Conservation (phyloP, 345 rosid genomes). For the Gossypium mustelinum region DNA sequence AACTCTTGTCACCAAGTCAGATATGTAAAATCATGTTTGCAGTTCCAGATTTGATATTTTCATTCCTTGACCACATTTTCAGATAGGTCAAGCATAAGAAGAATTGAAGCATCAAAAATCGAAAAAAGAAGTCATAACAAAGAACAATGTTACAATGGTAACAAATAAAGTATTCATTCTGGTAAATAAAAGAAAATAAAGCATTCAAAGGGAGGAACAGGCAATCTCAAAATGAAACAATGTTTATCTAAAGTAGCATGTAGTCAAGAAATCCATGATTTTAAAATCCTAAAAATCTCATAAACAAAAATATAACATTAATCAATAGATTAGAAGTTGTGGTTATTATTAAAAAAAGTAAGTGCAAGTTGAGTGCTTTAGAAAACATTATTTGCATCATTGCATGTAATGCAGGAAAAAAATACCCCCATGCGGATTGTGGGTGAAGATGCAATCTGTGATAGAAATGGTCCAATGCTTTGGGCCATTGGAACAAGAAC, state of each 20-base stretch:
- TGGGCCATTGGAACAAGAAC: conserved; percentile 90
- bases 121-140: not conserved
- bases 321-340: not conserved
- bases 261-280: not conserved
- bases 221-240: not conserved
- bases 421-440: conserved; percentile 78
- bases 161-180: no score
- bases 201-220: no score
- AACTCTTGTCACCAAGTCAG: no score
- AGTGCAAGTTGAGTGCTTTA: not conserved
- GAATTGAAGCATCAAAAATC: not conserved
- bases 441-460: conserved; percentile 67
- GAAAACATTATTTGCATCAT: not conserved
- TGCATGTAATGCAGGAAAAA: conserved; percentile 1
- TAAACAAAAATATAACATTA: not conserved
- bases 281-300: not conserved
- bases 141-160: not conserved
- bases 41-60: no score
- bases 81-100: no score
- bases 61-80: no score
- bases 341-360: not conserved
- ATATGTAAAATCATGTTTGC: no score
- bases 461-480: conserved; percentile 78
- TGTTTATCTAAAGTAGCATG: not conserved
- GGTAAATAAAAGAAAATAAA: no score